These are phyloP conservation scores for Ogataea salicorniae DNA, from an alignment of 805 yeast species.

Conservation along the genomic window DNA sequence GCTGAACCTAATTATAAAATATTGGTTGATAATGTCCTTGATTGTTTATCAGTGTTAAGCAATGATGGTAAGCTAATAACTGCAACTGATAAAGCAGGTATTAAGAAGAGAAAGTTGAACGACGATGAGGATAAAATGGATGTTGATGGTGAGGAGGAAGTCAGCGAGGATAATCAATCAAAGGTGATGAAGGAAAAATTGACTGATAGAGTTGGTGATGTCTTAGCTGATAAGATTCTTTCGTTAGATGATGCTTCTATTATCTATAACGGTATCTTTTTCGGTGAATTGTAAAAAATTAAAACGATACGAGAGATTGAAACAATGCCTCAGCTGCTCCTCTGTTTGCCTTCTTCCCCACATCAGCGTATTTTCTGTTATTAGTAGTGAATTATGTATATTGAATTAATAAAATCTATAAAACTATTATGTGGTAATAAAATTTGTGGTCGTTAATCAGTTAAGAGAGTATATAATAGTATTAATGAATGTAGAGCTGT, in stretches of 20 bases:
- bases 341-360: too few relatives aligned
- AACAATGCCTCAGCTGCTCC: too few relatives aligned
- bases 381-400: too few relatives aligned
- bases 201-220: slow-evolving; percentile 54
- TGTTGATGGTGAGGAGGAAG: slow-evolving; percentile 31
- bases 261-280: slow-evolving; percentile 61
- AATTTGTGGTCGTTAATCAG: too few relatives aligned
- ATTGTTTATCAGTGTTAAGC: slow-evolving; percentile 48
- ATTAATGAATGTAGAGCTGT: too few relatives aligned
- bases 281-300: slow-evolving; percentile 47
- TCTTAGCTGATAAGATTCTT: slow-evolving; percentile 45
- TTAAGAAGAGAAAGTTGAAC: slow-evolving; percentile 10
- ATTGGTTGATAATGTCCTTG: slow-evolving; percentile 45
- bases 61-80: slow-evolving; percentile 27
- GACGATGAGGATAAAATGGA: slow-evolving; percentile 29
- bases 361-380: too few relatives aligned
- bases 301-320: too few relatives aligned
- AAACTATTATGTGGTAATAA: too few relatives aligned
- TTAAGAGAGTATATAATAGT: too few relatives aligned
- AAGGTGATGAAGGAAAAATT: slow-evolving; percentile 34
- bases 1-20: slow-evolving; percentile 20
- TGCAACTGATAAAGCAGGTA: slow-evolving; percentile 5
- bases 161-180: slow-evolving; percentile 25
- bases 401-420: too few relatives aligned
- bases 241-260: slow-evolving; percentile 44